Percentiles rank a stretch among this genome's conserved stretches.
These are phyloP conservation scores for Striga asiatica DNA, from an alignment of 257 asterid genomes.

Conservation along the genomic window DNA sequence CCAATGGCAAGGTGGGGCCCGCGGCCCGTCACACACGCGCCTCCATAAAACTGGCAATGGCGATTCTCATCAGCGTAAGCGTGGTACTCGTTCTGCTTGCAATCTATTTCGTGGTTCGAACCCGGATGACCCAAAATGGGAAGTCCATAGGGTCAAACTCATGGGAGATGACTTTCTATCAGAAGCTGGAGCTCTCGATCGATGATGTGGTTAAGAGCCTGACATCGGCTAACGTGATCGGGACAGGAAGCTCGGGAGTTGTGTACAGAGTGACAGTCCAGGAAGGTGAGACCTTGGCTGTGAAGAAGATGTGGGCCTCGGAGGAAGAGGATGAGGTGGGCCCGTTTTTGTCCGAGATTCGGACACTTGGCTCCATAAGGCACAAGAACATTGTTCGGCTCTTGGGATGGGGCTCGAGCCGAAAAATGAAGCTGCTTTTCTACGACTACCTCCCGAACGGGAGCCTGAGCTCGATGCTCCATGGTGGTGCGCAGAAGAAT, in stretches of 20 bases:
- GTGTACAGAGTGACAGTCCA: conserved; percentile 67
- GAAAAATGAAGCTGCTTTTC: conserved; percentile 59
- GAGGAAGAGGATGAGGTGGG: conserved; percentile 74
- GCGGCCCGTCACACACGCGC: conserved; percentile 27
- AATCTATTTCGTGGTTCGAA: conserved; percentile 40
- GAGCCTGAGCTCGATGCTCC: conserved; percentile 89
- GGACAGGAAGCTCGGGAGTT: conserved; percentile 97
- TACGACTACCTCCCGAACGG: conserved; percentile 92
- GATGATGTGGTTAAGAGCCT: conserved; percentile 63
- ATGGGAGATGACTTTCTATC: conserved; percentile 87
- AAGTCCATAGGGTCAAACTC: conserved; percentile 32
- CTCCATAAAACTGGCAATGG: conserved; percentile 75
- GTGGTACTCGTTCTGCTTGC: conserved; percentile 65
- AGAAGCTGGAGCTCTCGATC: conserved; percentile 61
- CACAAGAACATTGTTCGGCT: conserved; percentile 91
- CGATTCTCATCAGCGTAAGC: conserved; percentile 70
- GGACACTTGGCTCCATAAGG: conserved; percentile 72
- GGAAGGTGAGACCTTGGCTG: conserved; percentile 60
- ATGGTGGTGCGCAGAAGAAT: conserved; percentile 69
- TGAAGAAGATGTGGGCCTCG: conserved; percentile 93
- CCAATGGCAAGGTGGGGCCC: conserved; percentile 27
- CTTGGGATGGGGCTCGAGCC: conserved; percentile 86
- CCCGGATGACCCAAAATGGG: conserved; percentile 29
- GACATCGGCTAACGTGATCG: conserved; percentile 77
- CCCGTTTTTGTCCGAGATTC: conserved; percentile 70